Base-by-base conservation (phyloP, 441 rosid species). In the California macrophylla region DNA sequence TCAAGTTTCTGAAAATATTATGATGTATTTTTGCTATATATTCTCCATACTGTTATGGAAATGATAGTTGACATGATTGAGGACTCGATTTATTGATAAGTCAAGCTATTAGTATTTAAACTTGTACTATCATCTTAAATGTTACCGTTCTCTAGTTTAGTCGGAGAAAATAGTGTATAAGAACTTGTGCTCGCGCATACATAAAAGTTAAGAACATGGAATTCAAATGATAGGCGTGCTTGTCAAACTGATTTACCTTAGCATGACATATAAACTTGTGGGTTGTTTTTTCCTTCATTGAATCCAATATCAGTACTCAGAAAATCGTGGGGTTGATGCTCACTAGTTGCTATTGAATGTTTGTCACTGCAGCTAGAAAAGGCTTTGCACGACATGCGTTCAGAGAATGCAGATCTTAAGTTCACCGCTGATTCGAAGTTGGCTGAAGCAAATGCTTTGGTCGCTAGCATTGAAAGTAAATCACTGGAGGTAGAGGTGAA, bases 401-500 rank as follows among this genome's bases (percentile, higher is more conserved):
- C 90, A 60, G 99, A 92, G 77, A 82, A 85, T 71, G 99, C 97
- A 15, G 93, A 90, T 78, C 81, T 90, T 66, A 94, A 92, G 80
- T 90, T 92, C 71, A 89, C 90, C 34, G 93, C 96, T 20, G 99
- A 89, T 75, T 89, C 98, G 2, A 90, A 88, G 78, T 78, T 92
- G 85, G 85, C 89, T 30, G 98, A 94, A 78, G 96, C 98, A 60
- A 83, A 87, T 77, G 96, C 94, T 60, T 81, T 94, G 85, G 86
- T 84, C 2, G 74, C 82, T 61, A 85, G 89, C 62, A 78, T 94
- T 60, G 97, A 90, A 73, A 96, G 87, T 38, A 94, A 87, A 76
- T 92, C 97, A 23, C 80, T 94, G 10, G 99, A 89, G 76, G 86
- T 92, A 36, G 97, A 90, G 79, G 87, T 82, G 9, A 94, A 92